phyloP scores from a whole-genome alignment of 2,329 filamentous ascomycete species.

The Drechmeria coniospora region DNA sequence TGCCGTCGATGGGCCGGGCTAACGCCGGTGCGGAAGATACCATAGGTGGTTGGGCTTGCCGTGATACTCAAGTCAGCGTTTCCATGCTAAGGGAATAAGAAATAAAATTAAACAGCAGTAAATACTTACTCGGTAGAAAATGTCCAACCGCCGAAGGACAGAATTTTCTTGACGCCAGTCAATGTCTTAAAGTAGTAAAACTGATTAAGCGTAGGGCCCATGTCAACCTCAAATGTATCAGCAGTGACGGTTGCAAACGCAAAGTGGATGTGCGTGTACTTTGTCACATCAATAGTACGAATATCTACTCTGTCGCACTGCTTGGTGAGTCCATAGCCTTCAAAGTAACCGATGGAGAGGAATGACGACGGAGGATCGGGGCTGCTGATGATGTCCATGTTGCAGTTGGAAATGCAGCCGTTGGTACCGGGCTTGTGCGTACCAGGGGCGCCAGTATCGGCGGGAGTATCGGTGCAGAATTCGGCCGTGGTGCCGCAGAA shows the following conservation, averaged over 20 bases:
- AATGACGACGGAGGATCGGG: background rate
- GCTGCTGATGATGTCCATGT: slow-evolving; percentile 9
- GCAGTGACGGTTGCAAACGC: slow-evolving; percentile 17
- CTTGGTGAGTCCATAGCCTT: slow-evolving; percentile 3
- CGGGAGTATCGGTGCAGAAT: slow-evolving; percentile 17
- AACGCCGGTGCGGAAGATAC: slow-evolving; percentile 8
- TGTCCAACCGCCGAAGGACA: slow-evolving; percentile 15
- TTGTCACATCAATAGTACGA: slow-evolving; percentile 3
- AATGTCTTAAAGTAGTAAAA: slow-evolving; percentile 8
- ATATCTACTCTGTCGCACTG: slow-evolving; percentile 1
- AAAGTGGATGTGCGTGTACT: slow-evolving; percentile 20
- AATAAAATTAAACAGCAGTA: too few species aligned
- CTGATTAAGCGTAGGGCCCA: slow-evolving; percentile 8
- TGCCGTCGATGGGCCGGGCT: slow-evolving; percentile 13
- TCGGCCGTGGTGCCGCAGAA: slow-evolving; percentile 24
- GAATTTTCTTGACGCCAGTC: slow-evolving; percentile 9
- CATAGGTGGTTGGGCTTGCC: slow-evolving; percentile 3
- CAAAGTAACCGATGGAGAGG: slow-evolving; percentile 9
- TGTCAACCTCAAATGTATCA: slow-evolving; percentile 4
- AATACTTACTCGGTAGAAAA: slow-evolving; percentile 9
- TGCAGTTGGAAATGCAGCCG: slow-evolving; percentile 16
- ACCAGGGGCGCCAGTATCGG: slow-evolving; percentile 8
- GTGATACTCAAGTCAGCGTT: too few species aligned
- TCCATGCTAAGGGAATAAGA: too few species aligned
- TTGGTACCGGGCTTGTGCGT: slow-evolving; percentile 8